These are phyloP conservation scores for Microdochium nivale DNA, from an alignment of 2,329 filamentous ascomycete genomes.

Conservation along the genomic window DNA sequence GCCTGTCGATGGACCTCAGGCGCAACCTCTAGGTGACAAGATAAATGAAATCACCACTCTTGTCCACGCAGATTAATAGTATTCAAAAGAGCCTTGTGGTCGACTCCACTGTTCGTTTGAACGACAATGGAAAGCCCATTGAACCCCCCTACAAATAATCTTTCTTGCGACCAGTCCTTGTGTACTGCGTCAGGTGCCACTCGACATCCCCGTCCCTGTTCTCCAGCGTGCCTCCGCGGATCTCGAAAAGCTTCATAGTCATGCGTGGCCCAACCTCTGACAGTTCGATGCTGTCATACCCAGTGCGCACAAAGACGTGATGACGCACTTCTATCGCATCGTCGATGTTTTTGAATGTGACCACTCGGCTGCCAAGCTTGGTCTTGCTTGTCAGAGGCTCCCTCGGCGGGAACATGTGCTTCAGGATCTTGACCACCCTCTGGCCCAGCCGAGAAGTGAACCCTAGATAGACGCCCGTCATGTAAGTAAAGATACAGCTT, in stretches of 20 bases:
- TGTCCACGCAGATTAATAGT: too few relatives aligned
- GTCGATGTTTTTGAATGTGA: constrained; percentile 91
- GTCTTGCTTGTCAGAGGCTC: constrained; percentile 62
- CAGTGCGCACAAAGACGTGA: constrained; percentile 89
- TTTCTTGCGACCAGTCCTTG: constrained; percentile 88
- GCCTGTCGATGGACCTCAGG: too few relatives aligned
- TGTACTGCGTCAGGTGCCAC: constrained; percentile 95
- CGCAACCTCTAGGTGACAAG: too few relatives aligned
- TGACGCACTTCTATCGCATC: constrained; percentile 90
- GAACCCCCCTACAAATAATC: constrained; percentile 60
- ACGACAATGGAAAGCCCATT: background rate
- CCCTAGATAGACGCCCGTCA: constrained; percentile 19
- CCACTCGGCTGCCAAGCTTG: constrained; percentile 79
- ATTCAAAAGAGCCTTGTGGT: too few relatives aligned
- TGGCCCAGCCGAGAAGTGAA: constrained; percentile 76
- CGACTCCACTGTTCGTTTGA: background rate
- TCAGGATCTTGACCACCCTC: constrained; percentile 80
- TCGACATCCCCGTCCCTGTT: constrained; percentile 94
- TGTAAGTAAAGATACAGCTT: constrained; percentile 3
- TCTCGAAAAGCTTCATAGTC: constrained; percentile 96
- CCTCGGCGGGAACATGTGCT: constrained; percentile 88
- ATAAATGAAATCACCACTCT: too few relatives aligned
- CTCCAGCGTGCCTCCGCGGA: constrained; percentile 81
- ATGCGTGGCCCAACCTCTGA: constrained; percentile 88
- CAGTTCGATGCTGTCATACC: constrained; percentile 80